Percentiles rank a stretch among this genome's conserved stretches.
Evolutionary conservation across 2,329 filamentous ascomycete species (phyloP).

Genomic region (Tolypocladium inflatum): DNA sequence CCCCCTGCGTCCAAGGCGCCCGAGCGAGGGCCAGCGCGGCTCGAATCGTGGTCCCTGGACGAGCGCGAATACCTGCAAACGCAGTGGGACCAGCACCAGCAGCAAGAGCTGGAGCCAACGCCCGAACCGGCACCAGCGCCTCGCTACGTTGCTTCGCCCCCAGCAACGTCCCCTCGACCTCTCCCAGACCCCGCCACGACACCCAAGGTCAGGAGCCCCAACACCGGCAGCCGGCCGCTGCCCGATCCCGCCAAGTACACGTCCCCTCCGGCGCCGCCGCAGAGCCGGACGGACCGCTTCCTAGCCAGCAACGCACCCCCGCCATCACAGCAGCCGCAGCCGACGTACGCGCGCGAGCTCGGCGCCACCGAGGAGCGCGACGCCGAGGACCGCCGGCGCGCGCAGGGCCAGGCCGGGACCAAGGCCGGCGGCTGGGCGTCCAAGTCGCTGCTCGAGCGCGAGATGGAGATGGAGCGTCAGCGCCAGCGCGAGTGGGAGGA

Average conservation of each 20-base stretch:
- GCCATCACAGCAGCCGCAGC: constrained; percentile 24
- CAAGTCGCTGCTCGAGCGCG: constrained; percentile 65
- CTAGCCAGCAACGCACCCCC: constrained; percentile 46
- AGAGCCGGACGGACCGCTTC: constrained; percentile 48
- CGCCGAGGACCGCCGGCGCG: constrained; percentile 50
- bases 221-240: constrained; percentile 39
- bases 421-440: constrained; percentile 54
- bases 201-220: constrained; percentile 24
- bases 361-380: constrained; percentile 51
- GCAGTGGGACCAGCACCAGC: constrained; percentile 36
- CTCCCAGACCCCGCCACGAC: constrained; percentile 28
- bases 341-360: constrained; percentile 46
- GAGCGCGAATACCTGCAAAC: constrained; percentile 56
- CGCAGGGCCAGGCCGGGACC: constrained; percentile 48
- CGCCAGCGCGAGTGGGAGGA: constrained; percentile 75
- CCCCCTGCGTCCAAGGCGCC: neutral
- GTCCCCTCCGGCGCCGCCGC: constrained; percentile 9
- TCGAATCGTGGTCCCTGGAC: constrained; percentile 55
- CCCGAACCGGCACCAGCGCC: neutral
- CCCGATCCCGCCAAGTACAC: constrained; percentile 35
- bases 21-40: constrained; percentile 26
- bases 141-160: neutral
- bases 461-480: constrained; percentile 73
- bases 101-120: constrained; percentile 15
- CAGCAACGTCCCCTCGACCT: constrained; percentile 26